Conservation (phyloP, 192 early-diverging fungal species). For the Umbelopsis vinacea region DNA sequence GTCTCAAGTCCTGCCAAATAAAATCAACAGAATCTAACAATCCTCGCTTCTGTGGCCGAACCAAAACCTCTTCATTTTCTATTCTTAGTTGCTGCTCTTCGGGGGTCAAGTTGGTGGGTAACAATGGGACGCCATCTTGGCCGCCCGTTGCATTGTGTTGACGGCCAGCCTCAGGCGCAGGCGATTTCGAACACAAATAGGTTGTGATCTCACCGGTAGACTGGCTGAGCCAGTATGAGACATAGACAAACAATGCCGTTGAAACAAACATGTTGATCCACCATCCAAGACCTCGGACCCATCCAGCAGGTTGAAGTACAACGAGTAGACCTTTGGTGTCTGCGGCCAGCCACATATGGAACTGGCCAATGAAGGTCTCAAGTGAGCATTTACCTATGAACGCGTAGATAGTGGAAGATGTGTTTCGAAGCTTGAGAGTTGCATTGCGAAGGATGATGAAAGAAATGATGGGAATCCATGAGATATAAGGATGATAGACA, state of each 20-base stretch:
- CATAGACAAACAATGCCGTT: conserved; percentile 52
- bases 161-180: background rate
- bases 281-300: conserved; percentile 45
- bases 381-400: conserved; percentile 68
- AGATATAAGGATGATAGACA: conserved; percentile 66
- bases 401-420: conserved; percentile 55
- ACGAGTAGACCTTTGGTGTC: conserved; percentile 78
- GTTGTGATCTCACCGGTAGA: conserved; percentile 45
- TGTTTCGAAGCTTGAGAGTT: conserved; percentile 54
- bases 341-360: conserved; percentile 76
- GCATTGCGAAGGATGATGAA: conserved; percentile 74
- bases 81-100: background rate
- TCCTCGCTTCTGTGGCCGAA: background rate
- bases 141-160: conserved; percentile 11
- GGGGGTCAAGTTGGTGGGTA: conserved; percentile 7
- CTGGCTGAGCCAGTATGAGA: conserved; percentile 51
- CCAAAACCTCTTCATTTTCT: background rate
- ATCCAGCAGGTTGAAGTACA: conserved; percentile 49
- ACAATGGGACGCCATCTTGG: conserved; percentile 26
- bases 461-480: conserved; percentile 59
- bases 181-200: conserved; percentile 24
- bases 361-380: conserved; percentile 81
- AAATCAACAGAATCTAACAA: background rate
- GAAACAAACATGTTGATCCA: conserved; percentile 52
- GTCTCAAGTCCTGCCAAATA: conserved; percentile 7